Evolutionary conservation across 1,284 basidiomycete species (phyloP).

Genomic region (Trichosporon sp.): DNA sequence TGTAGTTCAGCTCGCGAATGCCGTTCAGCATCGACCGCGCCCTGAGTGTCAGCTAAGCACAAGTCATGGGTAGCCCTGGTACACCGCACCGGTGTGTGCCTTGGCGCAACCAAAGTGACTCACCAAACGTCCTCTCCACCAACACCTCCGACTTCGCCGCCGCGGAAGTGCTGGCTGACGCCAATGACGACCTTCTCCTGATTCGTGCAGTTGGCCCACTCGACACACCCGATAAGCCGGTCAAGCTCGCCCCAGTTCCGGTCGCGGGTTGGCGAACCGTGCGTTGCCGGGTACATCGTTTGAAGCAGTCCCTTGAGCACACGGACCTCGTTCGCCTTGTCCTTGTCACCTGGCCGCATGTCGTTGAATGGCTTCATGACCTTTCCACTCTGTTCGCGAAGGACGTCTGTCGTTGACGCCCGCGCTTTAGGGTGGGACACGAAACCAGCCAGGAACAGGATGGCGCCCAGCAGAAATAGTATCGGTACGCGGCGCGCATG

Average conservation of each 20-base stretch:
- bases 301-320: conserved; percentile 25
- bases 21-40: conserved; percentile 39
- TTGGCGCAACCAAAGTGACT: neutral
- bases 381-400: neutral
- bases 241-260: conserved; percentile 27
- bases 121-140: conserved; percentile 37
- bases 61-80: too few species aligned
- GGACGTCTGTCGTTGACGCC: neutral
- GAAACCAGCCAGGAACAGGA: neutral
- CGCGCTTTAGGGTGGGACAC: neutral
- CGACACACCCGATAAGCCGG: conserved; percentile 34
- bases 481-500: conserved; percentile 5
- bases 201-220: conserved; percentile 33
- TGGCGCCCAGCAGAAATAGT: neutral
- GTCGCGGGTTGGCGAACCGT: neutral
- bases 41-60: conserved; percentile 1
- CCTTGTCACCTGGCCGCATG: neutral
- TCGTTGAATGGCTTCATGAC: neutral
- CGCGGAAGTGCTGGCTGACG: conserved; percentile 40
- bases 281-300: conserved; percentile 25
- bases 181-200: conserved; percentile 41
- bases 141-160: conserved; percentile 16
- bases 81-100: too few species aligned
- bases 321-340: conserved; percentile 13
- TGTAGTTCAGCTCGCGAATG: conserved; percentile 42